Base-by-base conservation (phyloP, 192 early-diverging fungal genomes). In the Coemansia sp. region DNA sequence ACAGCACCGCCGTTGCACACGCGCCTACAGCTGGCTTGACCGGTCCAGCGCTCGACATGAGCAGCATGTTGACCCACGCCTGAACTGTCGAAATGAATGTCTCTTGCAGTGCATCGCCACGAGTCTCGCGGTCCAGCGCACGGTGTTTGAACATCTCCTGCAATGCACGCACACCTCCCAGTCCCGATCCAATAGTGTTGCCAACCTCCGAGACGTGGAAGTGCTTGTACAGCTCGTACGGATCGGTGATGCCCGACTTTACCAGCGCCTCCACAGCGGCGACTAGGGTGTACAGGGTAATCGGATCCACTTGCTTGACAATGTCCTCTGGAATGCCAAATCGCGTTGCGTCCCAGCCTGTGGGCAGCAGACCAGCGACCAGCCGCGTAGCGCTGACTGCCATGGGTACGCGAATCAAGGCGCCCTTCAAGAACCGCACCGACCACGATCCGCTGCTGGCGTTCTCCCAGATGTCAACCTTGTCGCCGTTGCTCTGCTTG, bases 151-250 rank as follows among this genome's bases (percentile, higher is more conserved):
- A 93, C 44, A 92, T 84, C 37, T 87, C 84, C 54, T 84, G 84
- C 49, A 87, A 72, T 15, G 91, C 84, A 6, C 74, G 59, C 83
- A 88, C 85, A 51, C 95, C 93, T 71, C 95, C 95, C 48, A 95
- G 84, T 83, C 90, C 92, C 54, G 90, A 92, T 55, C 95, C 95
- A 47, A 87, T 86, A 28, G 86, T 86, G 83, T 91, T 97, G 52
- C 95, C 95, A 48, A 97, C 86, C 67, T 97, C 93, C 49, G 90
- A 90, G 28, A 97, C 93, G 66, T 97, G 95, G 58, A 97, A 89
- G 64, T 95, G 94, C 76, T 93, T 83, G 84, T 91, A 97, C 79
- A 97, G 91, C 81, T 97, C 93, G 83, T 95, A 97, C 11, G 95
- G 95, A 70, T 97, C 95, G 25, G 93, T 94, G 25, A 97, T 89